Evolutionary conservation across 129 eudicot genomes (phyloP), one percentile per base, ranked within the genome.

Genomic region (Flaveria bidentis): DNA sequence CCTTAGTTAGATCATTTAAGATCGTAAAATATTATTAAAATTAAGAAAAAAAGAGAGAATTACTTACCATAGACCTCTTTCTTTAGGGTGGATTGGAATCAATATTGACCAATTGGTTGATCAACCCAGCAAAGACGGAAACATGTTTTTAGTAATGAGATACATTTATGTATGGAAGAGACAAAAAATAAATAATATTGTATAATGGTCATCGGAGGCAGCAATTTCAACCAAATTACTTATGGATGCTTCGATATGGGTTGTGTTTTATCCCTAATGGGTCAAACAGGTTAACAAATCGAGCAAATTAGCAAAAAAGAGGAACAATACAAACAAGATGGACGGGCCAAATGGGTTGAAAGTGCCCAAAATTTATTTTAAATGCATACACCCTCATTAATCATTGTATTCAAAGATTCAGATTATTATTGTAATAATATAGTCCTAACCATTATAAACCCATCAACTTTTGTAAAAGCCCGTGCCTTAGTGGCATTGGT

Each of bases 1-100:
- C 30, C 30, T 26, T 28, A 62, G 44, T 11, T 11, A 22, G 2
- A 17, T 49, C 17, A 53, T 57, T 57, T 20, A 20, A 20, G 11
- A 20, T 57, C 12, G 33, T 63, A 14, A 61, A 63, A 51, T 51
- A 18, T 20, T n/a, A n/a, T n/a, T n/a, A n/a, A n/a, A n/a, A n/a
- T n/a, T n/a, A n/a, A n/a, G 15, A 49, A 74, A 0, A 56, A 30
- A n/a, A 18, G 41, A 74, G 2, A 64, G 13, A 71, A 70, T 51
- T 62, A 20, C 97, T 89, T 89, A 93, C 98, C 98, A 84, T 93
- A 91, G 44, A 70, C 82, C 74, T 93, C 97, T 91, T 86, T 90
- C 97, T 93, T 87, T 84, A 81, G 25, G 39, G 58, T 70, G 57
- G 78, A 65, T 77, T 73, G 57, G 75, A 65, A 72, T 77, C 87